Evolutionary conservation across 805 yeast genomes (phyloP).

Genomic region (Ascoidea asiatica): DNA sequence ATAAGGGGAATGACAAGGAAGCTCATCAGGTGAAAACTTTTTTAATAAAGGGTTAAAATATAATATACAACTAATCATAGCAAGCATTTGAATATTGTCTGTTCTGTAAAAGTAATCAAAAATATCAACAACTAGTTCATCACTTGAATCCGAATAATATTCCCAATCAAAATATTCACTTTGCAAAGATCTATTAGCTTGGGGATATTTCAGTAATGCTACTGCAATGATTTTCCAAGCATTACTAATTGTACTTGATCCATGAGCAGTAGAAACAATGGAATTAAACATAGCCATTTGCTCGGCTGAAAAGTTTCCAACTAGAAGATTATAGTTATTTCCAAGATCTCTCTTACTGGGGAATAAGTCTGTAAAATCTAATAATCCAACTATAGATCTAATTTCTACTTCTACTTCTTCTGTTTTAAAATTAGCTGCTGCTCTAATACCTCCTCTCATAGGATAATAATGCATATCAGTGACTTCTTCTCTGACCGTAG

Average conservation of each 20-base stretch:
- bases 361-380: background rate
- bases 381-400: background rate
- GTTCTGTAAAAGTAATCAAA: conserved; percentile 47
- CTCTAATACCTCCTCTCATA: background rate
- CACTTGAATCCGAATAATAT: background rate
- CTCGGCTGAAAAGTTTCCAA: background rate
- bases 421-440: background rate
- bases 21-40: conserved; percentile 7
- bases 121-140: conserved; percentile 36
- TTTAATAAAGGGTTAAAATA: conserved; percentile 12
- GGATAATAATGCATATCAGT: background rate
- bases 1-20: conserved; percentile 1
- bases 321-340: no score
- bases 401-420: background rate
- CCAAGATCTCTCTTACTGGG: background rate
- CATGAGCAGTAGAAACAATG: background rate
- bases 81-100: conserved; percentile 78
- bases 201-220: background rate
- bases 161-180: background rate
- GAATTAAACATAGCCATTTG: background rate
- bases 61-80: conserved; percentile 70
- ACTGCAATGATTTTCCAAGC: background rate
- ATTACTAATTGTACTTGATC: background rate
- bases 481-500: background rate
- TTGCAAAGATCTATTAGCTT: background rate